Evolutionary conservation across 129 eudicot genomes (phyloP).

Genomic region (Lonicera japonica): DNA sequence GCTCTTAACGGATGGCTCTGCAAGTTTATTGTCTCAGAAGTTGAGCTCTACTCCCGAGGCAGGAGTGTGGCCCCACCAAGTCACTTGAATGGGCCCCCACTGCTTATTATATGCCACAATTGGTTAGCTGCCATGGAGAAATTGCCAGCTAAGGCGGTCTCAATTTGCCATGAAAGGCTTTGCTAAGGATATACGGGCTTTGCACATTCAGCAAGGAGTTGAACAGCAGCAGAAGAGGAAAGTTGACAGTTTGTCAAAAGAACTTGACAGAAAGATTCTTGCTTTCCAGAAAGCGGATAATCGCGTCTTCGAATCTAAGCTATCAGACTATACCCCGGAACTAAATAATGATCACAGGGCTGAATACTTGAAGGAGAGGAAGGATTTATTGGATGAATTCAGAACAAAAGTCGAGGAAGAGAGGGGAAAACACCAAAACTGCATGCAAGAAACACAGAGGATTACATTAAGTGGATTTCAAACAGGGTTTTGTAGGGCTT

Average conservation of each 20-base stretch:
- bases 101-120: constrained; percentile 52
- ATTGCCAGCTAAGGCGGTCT: constrained; percentile 68
- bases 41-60: constrained; percentile 49
- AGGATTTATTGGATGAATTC: constrained; percentile 57
- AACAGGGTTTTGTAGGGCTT: constrained; percentile 70
- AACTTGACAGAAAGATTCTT: constrained; percentile 61
- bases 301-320: constrained; percentile 39
- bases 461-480: constrained; percentile 71
- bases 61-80: constrained; percentile 43
- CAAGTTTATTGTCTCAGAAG: constrained; percentile 70
- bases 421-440: constrained; percentile 71
- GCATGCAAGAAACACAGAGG: constrained; percentile 91
- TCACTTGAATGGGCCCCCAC: constrained; percentile 66
- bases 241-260: constrained; percentile 74
- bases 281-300: constrained; percentile 75
- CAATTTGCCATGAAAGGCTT: constrained; percentile 65
- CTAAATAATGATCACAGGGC: constrained; percentile 28
- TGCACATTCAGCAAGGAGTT: constrained; percentile 81
- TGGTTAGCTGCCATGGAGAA: constrained; percentile 68
- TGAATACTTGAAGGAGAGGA: constrained; percentile 56
- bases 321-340: constrained; percentile 39
- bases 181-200: constrained; percentile 62
- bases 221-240: constrained; percentile 84
- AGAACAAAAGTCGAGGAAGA: constrained; percentile 60
- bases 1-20: constrained; percentile 91